Evolutionary conservation across 305 asterid genomes (phyloP).

Genomic region (Withania somnifera): DNA sequence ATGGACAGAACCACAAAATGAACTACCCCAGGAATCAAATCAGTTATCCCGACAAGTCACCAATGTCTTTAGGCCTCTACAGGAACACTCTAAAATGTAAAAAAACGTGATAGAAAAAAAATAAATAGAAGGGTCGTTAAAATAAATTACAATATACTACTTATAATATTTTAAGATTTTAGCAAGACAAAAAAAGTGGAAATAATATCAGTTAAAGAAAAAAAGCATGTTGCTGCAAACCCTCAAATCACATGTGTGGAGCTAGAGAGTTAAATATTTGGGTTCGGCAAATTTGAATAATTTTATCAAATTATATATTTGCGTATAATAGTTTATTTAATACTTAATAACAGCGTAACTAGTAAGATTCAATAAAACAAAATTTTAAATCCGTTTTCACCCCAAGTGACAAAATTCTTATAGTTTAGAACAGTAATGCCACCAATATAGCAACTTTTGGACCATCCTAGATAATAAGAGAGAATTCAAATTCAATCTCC

Average conservation of each 20-base stretch:
- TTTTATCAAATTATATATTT: not conserved
- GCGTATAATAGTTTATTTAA: not conserved
- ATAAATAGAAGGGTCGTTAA: too few species aligned
- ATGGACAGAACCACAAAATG: too few species aligned
- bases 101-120: too few species aligned
- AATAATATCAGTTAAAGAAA: not conserved
- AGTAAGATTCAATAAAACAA: too few species aligned
- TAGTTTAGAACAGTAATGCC: not conserved
- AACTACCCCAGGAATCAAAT: too few species aligned
- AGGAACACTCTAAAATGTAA: too few species aligned
- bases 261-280: not conserved
- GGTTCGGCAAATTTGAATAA: not conserved
- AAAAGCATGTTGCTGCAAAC: not conserved
- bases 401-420: not conserved
- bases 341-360: too few species aligned
- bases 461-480: not conserved
- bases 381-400: not conserved
- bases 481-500: not conserved
- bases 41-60: too few species aligned
- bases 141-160: too few species aligned
- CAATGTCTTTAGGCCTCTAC: too few species aligned
- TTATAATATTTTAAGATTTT: too few species aligned
- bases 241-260: not conserved
- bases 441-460: not conserved
- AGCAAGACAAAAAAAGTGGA: not conserved